Percentiles rank a stretch among this genome's conserved stretches.
Evolutionary conservation across 1,284 basidiomycete species (phyloP).

Genomic region (Volvariella surrecta): DNA sequence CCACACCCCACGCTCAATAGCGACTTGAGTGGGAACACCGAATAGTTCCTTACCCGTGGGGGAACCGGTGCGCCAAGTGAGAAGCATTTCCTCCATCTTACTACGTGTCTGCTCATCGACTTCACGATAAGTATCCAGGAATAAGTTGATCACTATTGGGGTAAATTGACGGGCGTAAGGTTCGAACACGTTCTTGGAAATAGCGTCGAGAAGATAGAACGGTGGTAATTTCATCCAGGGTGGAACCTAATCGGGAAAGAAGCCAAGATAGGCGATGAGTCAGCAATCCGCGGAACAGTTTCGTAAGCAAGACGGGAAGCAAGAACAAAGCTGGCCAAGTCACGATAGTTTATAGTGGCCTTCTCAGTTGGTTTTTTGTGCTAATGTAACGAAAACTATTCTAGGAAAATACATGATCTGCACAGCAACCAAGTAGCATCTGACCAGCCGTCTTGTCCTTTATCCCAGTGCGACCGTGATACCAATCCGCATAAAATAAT

Average conservation of each 20-base stretch:
- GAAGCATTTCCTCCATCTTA: constrained; percentile 95
- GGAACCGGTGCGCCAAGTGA: constrained; percentile 85
- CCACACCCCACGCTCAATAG: constrained; percentile 76
- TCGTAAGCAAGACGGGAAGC: constrained; percentile 19
- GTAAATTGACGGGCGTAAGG: constrained; percentile 83
- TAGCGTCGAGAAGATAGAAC: constrained; percentile 94
- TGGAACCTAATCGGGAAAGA: constrained; percentile 57
- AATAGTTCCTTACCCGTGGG: constrained; percentile 79
- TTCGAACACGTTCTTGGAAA: constrained; percentile 89
- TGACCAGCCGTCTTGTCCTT: no score
- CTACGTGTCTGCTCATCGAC: constrained; percentile 78
- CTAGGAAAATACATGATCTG: constrained; percentile 26
- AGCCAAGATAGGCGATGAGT: constrained; percentile 45
- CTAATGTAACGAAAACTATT: constrained; percentile 22
- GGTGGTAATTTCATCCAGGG: constrained; percentile 88
- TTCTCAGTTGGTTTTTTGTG: constrained; percentile 21
- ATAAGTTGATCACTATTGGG: constrained; percentile 68
- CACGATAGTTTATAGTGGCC: constrained; percentile 9
- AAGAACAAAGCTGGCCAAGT: constrained; percentile 14
- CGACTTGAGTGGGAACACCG: constrained; percentile 61
- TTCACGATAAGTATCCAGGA: constrained; percentile 76
- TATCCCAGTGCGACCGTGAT: no score
- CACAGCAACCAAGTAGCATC: constrained; percentile 2
- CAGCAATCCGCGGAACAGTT: constrained; percentile 46
- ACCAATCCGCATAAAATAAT: not conserved